Conservation (phyloP, 495 filamentous ascomycete species). For the Annulohypoxylon bovei region DNA sequence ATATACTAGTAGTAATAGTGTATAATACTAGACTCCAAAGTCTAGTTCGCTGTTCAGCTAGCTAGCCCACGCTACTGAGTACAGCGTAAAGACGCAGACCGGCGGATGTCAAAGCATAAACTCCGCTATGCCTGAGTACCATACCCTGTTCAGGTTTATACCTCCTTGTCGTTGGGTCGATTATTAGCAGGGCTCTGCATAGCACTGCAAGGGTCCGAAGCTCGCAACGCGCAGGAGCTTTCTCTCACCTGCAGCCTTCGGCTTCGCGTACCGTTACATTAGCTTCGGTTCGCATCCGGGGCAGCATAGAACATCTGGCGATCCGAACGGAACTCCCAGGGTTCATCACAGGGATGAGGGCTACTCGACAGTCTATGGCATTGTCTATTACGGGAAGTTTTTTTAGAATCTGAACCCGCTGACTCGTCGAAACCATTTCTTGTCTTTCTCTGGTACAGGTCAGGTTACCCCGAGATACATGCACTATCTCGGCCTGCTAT, state of each 20-base stretch:
- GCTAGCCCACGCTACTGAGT: background rate
- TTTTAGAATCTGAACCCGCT: constrained; percentile 9
- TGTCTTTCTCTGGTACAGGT: constrained; percentile 15
- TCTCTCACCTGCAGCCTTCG: constrained; percentile 19
- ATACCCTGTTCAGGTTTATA: constrained; percentile 20
- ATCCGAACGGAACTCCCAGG: constrained; percentile 7
- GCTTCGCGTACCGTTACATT: constrained; percentile 28
- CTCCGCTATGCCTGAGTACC: constrained; percentile 19
- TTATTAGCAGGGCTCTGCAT: constrained; percentile 33
- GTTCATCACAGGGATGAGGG: background rate
- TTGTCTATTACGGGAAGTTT: constrained; percentile 15
- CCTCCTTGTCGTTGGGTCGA: constrained; percentile 26
- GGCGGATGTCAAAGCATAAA: constrained; percentile 23
- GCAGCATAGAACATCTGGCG: constrained; percentile 23
- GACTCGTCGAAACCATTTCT: background rate
- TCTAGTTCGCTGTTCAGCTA: too few relatives aligned
- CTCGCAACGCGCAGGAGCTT: constrained; percentile 14
- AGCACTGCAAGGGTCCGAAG: constrained; percentile 28
- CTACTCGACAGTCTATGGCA: background rate
- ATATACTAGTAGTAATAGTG: background rate
- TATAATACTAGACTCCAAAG: background rate
- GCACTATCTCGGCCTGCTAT: constrained; percentile 28
- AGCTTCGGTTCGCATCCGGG: constrained; percentile 39
- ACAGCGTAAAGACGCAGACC: background rate
- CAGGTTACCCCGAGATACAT: constrained; percentile 37